Percentiles rank a stretch among this genome's conserved stretches.
Conservation (phyloP, 164 flowering plant species). For the Chimonanthus salicifolius region DNA sequence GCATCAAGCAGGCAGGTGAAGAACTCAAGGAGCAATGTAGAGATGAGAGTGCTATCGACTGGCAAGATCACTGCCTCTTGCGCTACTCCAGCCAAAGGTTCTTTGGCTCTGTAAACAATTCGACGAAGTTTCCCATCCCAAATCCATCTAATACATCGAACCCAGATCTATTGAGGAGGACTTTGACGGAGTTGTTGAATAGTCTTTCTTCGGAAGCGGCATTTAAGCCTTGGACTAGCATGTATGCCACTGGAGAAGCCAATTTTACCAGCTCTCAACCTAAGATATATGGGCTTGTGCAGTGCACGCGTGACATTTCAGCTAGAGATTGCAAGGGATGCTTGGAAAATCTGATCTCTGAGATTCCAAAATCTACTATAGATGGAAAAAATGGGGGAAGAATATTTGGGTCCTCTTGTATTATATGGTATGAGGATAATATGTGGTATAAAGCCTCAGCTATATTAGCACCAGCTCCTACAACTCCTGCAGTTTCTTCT, state of each 20-base stretch:
- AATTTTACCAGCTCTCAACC: neutral
- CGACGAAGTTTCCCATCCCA: neutral
- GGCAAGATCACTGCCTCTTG: slow-evolving; percentile 32
- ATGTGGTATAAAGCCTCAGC: slow-evolving; percentile 6
- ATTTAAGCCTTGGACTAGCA: slow-evolving; percentile 3
- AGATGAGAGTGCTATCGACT: slow-evolving; percentile 16
- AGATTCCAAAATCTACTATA: slow-evolving; percentile 4
- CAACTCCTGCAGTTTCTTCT: neutral
- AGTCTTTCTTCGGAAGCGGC: slow-evolving; percentile 17
- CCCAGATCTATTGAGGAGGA: slow-evolving; percentile 10
- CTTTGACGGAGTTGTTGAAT: slow-evolving; percentile 10
- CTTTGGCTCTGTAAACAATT: neutral
- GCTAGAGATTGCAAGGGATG: slow-evolving; percentile 22
- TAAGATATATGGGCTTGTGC: slow-evolving; percentile 33
- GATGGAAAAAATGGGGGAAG: slow-evolving; percentile 27
- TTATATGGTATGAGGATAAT: slow-evolving; percentile 31
- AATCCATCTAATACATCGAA: slow-evolving; percentile 14
- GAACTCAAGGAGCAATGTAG: slow-evolving; percentile 16
- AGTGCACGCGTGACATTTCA: slow-evolving; percentile 33
- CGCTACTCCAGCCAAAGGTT: slow-evolving; percentile 23
- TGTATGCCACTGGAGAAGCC: slow-evolving; percentile 21
- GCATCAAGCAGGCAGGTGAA: slow-evolving; percentile 13
- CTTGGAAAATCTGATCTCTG: slow-evolving; percentile 9
- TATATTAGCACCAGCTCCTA: neutral
- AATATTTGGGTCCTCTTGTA: slow-evolving; percentile 25